Percentiles rank a stretch among this genome's conserved stretches.
phyloP scores from a whole-genome alignment of 805 yeast species.

The Metschnikowia picachoensis region DNA sequence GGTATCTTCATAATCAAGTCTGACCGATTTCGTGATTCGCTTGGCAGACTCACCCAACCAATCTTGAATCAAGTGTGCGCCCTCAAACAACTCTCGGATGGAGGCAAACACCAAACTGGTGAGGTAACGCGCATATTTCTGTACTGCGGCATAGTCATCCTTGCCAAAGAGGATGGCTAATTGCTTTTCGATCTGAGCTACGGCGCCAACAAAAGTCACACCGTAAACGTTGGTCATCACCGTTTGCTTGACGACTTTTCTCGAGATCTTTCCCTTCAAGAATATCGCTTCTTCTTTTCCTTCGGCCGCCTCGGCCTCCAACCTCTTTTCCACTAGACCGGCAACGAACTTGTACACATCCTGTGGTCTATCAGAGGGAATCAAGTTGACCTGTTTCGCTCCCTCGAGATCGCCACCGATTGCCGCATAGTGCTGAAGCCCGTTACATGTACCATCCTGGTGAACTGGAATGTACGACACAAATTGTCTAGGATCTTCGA shows the following conservation, averaged over 20 bases:
- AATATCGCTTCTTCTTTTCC: constrained; percentile 54
- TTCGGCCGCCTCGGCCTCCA: constrained; percentile 49
- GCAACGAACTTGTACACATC: constrained; percentile 77
- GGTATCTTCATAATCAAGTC: constrained; percentile 55
- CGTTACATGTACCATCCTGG: constrained; percentile 86
- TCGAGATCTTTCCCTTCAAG: constrained; percentile 59
- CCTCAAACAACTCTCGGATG: constrained; percentile 77
- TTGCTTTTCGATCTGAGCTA: constrained; percentile 80
- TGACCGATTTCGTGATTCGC: constrained; percentile 71
- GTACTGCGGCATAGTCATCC: constrained; percentile 28
- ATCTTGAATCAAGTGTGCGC: constrained; percentile 94
- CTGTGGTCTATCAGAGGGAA: constrained; percentile 68
- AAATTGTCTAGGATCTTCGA: constrained; percentile 61
- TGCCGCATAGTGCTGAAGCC: constrained; percentile 84
- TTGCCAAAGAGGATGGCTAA: constrained; percentile 55
- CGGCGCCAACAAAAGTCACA: constrained; percentile 91
- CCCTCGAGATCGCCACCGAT: constrained; percentile 83
- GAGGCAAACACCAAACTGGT: constrained; percentile 78
- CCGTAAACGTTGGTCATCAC: constrained; percentile 99
- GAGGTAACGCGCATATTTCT: constrained; percentile 48
- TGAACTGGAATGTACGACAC: constrained; percentile 75
- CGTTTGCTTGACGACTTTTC: constrained; percentile 93
- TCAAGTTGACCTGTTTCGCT: constrained; percentile 72
- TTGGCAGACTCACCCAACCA: constrained; percentile 90
- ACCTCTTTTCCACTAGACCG: constrained; percentile 51